Evolutionary conservation across 129 eudicot species (phyloP).

Genomic region (Saussurea involucrata): DNA sequence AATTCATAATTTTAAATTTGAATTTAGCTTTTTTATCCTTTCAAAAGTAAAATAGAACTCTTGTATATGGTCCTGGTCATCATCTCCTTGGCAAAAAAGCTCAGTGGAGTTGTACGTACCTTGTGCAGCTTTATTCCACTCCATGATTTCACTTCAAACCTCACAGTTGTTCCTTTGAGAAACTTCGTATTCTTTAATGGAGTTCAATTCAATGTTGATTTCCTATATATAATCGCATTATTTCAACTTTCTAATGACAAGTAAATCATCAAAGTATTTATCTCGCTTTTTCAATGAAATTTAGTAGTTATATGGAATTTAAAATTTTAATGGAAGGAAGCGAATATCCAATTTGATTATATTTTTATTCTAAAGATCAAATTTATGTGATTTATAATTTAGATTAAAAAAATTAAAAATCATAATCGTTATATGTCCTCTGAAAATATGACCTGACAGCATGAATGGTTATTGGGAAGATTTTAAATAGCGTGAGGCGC

Average conservation of each 20-base stretch:
- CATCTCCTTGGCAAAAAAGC: neutral
- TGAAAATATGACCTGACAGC: neutral
- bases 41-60: neutral
- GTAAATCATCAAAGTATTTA: neutral
- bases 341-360: neutral
- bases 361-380: neutral
- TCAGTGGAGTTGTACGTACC: slow-evolving; percentile 15
- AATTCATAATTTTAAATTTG: neutral
- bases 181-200: slow-evolving; percentile 5
- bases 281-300: neutral
- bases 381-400: neutral
- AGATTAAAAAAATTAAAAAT: neutral
- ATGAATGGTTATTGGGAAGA: neutral
- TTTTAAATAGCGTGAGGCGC: no score
- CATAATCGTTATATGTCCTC: neutral
- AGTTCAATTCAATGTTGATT: neutral
- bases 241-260: neutral
- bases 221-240: neutral
- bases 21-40: neutral
- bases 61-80: neutral
- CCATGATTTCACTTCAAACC: slow-evolving; percentile 8
- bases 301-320: neutral
- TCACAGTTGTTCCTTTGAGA: slow-evolving; percentile 11
- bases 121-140: slow-evolving; percentile 5
- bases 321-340: neutral